A percentile compares a stretch with the other conserved stretches of the same genome.
These are phyloP conservation scores for Ganoderma meredithae DNA, from an alignment of 1,284 basidiomycete genomes.

Conservation along the genomic window DNA sequence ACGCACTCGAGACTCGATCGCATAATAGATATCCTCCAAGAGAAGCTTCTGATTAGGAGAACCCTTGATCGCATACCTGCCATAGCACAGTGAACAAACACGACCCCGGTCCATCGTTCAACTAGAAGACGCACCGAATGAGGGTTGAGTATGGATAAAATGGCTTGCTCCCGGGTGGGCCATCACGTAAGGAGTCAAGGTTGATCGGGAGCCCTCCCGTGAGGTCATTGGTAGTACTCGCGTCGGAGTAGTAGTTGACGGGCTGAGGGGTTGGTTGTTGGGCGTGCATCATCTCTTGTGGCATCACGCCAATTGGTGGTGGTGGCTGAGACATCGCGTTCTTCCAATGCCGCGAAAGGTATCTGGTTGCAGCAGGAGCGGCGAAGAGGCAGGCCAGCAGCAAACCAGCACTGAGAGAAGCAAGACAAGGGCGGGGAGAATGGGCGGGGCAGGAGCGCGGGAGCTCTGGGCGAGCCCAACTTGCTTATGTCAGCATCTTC, in stretches of 20 bases:
- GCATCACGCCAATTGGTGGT: slow-evolving; percentile 50
- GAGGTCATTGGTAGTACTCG: slow-evolving; percentile 58
- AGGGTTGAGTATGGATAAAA: slow-evolving; percentile 89
- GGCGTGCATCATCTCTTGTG: slow-evolving; percentile 46
- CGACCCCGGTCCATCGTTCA: neutral
- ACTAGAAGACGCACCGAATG: slow-evolving; percentile 66
- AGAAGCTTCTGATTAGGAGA: slow-evolving; percentile 84
- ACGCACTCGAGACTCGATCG: slow-evolving; percentile 83
- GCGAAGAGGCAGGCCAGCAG: slow-evolving; percentile 18
- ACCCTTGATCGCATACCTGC: slow-evolving; percentile 86
- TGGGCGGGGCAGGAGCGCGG: slow-evolving; percentile 28
- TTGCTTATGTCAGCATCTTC: slow-evolving; percentile 45
- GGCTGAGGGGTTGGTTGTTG: slow-evolving; percentile 37
- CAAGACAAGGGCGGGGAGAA: slow-evolving; percentile 29
- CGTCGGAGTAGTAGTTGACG: slow-evolving; percentile 72
- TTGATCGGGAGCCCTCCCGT: slow-evolving; percentile 84
- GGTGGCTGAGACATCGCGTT: slow-evolving; percentile 45
- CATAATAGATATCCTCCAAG: slow-evolving; percentile 87
- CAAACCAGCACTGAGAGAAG: slow-evolving; percentile 18
- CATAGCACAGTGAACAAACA: slow-evolving; percentile 14
- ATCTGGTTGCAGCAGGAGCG: slow-evolving; percentile 18
- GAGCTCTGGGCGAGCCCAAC: slow-evolving; percentile 33
- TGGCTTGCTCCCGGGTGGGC: slow-evolving; percentile 83
- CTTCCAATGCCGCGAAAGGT: neutral
- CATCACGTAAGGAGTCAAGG: slow-evolving; percentile 82